Conservation (phyloP, 2,329 filamentous ascomycete species). For the Sporothrix inflata region DNA sequence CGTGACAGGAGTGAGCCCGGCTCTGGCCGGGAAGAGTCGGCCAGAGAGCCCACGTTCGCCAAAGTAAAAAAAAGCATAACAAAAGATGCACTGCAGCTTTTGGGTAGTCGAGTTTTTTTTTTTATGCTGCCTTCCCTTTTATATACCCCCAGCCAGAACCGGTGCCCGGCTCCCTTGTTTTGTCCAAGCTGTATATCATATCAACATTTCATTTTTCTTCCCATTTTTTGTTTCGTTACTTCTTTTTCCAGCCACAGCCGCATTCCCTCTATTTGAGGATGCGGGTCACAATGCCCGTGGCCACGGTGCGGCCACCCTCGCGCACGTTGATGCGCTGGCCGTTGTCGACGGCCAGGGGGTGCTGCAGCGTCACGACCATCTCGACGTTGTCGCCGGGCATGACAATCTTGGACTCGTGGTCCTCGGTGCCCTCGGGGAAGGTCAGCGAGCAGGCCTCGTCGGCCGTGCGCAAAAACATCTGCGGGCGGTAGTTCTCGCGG, state of each 20-base stretch:
- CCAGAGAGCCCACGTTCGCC: not conserved
- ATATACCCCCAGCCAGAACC: not conserved
- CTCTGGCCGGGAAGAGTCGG: not conserved
- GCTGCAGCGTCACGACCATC: conserved; percentile 86
- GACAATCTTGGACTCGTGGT: conserved; percentile 75
- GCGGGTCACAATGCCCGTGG: conserved; percentile 79
- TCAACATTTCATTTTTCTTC: not conserved
- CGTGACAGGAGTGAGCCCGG: not conserved
- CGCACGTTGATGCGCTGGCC: conserved; percentile 98
- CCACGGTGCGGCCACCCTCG: conserved; percentile 90
- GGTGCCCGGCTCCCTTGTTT: not conserved
- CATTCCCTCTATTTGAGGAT: conserved; percentile 59
- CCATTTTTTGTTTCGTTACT: conserved; percentile 20
- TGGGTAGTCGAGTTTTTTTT: not conserved
- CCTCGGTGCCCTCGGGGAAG: conserved; percentile 83
- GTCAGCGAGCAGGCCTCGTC: conserved; percentile 76
- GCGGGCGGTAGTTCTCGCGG: conserved; percentile 92
- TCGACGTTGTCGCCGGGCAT: conserved; percentile 99
- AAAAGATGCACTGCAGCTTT: not conserved
- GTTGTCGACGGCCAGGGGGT: conserved; percentile 83
- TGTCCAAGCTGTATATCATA: conserved; percentile 26
- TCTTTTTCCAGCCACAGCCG: not conserved
- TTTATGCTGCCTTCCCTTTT: not conserved
- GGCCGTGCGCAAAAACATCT: conserved; percentile 93
- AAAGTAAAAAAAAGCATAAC: not conserved